phyloP scores from a whole-genome alignment of 2,329 filamentous ascomycete species.

The Neofusicoccum laricinum region DNA sequence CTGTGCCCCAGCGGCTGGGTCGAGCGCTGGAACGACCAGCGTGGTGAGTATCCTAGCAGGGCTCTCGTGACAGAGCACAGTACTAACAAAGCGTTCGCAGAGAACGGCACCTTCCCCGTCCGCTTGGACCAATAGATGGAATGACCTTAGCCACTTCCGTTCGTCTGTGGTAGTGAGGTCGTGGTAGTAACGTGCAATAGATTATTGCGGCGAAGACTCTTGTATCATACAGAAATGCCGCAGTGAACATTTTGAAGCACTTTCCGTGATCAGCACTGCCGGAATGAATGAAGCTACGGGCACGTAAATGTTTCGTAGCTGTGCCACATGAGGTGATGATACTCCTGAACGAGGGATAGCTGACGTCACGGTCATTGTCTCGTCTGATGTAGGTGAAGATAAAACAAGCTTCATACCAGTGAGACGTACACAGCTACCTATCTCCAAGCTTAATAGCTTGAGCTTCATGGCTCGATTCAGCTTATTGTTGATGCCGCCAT shows the following conservation, averaged over 20 bases:
- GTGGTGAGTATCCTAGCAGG: slow-evolving; percentile 59
- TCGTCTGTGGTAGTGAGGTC: slow-evolving; percentile 4
- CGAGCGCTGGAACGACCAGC: slow-evolving; percentile 94
- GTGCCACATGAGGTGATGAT: not conserved
- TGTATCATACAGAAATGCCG: slow-evolving; percentile 9
- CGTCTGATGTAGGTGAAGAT: no score
- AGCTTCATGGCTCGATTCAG: no score
- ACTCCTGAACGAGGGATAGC: no score
- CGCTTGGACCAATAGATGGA: slow-evolving; percentile 19
- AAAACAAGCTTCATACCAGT: no score
- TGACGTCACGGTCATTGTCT: no score
- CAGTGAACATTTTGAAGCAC: not conserved
- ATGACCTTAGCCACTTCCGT: not conserved
- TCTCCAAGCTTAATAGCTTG: no score
- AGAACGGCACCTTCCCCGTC: slow-evolving; percentile 20
- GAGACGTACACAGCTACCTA: no score
- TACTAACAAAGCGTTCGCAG: slow-evolving; percentile 10
- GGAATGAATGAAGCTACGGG: no score
- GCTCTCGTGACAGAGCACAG: not conserved
- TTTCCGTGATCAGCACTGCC: not conserved
- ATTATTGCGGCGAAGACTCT: slow-evolving; percentile 5
- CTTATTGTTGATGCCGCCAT: no score
- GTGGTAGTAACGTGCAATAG: slow-evolving; percentile 8
- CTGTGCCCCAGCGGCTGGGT: slow-evolving; percentile 96
- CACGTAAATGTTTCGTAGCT: no score